Base-by-base conservation (phyloP, 441 rosid species). In the Bocquillonia castaneifolia region DNA sequence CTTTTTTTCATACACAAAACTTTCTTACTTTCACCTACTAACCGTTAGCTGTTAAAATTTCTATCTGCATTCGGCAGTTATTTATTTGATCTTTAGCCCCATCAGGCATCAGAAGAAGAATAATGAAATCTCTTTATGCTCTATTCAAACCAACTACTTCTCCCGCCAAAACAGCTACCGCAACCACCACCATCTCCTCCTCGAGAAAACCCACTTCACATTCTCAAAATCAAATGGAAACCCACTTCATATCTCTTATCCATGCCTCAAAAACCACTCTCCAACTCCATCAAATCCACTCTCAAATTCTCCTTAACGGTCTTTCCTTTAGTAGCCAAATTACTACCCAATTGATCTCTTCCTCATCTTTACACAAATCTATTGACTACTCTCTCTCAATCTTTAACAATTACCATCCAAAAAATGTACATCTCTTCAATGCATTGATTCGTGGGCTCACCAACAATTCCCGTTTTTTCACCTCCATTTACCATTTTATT, bases 371-470 rank as follows among this genome's bases (percentile, higher is more conserved):
- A 26, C 84, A 63, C 72, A 79, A 78, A 40, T 82, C 81, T 39
- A 64, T 77, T 3, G 78, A 78, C 68, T 82, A 82, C 53, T 69
- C 85, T 17, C 64, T 86, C 65, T 71, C 86, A 3, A 22, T 85
- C n/a, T 88, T 88, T 28, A 54, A 65, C 72, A 52, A 75, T 48
- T 81, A 50, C 31, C 32, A 70, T 55, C 81, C 74, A 71, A 84
- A 84, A 64, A 84, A 81, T 59, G 59, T 74, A 34, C 79, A 80
- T 53, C 52, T 74, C 59, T 87, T 89, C 83, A 85, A 87, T 63
- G 81, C 84, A 2, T 74, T 89, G 73, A 77, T 87, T 45, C 85
- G 88, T 61, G 88, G 88, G 61, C 72, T 89, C 0, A 53, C 76
- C 1, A 80, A 59, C 53, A 85, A 84, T 76, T 74, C 66, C 48